Conservation (phyloP, 768 basidiomycete genomes). For the Clathrus columnatus region DNA sequence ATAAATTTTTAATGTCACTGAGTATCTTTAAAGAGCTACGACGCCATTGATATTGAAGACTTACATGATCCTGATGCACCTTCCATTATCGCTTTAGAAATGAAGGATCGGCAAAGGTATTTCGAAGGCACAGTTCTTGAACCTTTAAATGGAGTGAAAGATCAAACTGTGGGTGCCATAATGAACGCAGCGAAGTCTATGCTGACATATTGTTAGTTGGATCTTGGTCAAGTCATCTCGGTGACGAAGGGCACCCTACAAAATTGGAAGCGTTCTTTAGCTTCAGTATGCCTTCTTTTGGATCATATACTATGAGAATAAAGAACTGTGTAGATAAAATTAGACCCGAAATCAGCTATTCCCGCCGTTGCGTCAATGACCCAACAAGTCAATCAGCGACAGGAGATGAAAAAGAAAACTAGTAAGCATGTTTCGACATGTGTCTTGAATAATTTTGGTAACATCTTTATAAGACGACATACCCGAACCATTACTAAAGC, state of each 20-base stretch:
- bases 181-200: not conserved
- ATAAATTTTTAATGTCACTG: not conserved
- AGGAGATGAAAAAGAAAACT: conserved; percentile 58
- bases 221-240: conserved; percentile 38
- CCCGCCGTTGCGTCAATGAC: conserved; percentile 69
- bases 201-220: conserved; percentile 23
- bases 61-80: conserved; percentile 61
- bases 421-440: conserved; percentile 33
- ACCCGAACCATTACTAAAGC: conserved; percentile 65
- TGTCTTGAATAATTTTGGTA: not conserved
- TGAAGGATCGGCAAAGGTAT: conserved; percentile 77
- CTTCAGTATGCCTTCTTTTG: conserved; percentile 34
- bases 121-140: conserved; percentile 54
- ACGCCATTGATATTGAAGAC: conserved; percentile 74
- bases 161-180: conserved; percentile 16
- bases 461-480: conserved; percentile 55
- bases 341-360: conserved; percentile 61
- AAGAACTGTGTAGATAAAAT: conserved; percentile 41
- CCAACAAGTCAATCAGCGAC: conserved; percentile 61
- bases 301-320: not conserved
- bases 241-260: conserved; percentile 39
- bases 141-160: conserved; percentile 13
- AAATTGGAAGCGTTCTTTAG: conserved; percentile 50
- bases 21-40: conserved; percentile 22
- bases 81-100: conserved; percentile 69